Base-by-base conservation (phyloP, 1,139 yeast species). In the Debaryomyces psychrophilus region DNA sequence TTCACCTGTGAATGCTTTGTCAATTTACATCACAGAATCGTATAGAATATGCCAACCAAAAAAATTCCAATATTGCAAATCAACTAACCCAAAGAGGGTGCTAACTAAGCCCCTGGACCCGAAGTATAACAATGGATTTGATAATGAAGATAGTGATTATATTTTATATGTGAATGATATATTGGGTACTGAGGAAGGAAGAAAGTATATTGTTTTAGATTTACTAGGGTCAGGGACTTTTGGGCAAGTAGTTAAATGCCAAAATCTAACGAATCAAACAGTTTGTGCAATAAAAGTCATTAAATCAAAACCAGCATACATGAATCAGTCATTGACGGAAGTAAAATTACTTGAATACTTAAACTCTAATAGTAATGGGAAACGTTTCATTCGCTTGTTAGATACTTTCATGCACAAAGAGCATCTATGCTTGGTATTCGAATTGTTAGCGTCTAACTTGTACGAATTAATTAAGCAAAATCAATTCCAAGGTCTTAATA, bases 221-320 rank as follows among this genome's bases (percentile, higher is more conserved):
- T 78, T 93, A 20, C 69, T 95, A 39, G 99, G 99, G 0, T 93
- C 92, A 54, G 99, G 99, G 3, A 92, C 99, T 0, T 93, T 95
- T 76, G 99, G 99, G 4, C 99, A 93, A 67, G 99, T 95, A 45
- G 98, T 92, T 28, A 93, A 93, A 67, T 93, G 98, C 68, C 99
- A 93, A 66, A 90, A 93, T 64, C 74, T 93, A 65, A 73, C 83
- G 41, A 90, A 95, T 40, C 95, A 90, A 61, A 92, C 90, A 50
- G 83, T 93, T 22, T 90, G 92, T 38, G 99, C 99, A 0, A 96
- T 95, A 36, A 93, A 93, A 65, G 96, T 93, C 37, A 89, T 93
- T 54, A 93, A 93, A 64, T 87, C 96, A 31, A 88, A 87, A 61
- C 90, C 96, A 4, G 97, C 96, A 8, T 92, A 88, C 60, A 74